These are phyloP conservation scores for Digitaria exilis DNA, from an alignment of 202 grass and related monocot species.

Conservation along the genomic window DNA sequence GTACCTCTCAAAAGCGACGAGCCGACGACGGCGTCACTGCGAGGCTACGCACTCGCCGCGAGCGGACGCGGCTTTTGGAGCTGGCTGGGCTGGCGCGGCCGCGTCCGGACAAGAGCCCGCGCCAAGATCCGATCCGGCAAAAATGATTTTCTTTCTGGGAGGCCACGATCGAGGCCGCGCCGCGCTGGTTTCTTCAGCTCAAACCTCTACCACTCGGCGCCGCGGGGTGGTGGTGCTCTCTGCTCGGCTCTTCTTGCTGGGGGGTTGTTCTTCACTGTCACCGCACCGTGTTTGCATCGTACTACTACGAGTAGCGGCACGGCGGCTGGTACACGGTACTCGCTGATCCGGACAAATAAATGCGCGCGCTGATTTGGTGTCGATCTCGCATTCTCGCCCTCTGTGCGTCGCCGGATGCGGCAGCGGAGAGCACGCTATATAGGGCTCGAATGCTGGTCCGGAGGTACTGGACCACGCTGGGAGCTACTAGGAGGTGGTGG, in stretches of 20 bases:
- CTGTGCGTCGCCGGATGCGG: not conserved
- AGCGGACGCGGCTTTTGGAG: constrained; percentile 39
- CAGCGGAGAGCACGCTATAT: not conserved
- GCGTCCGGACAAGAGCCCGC: constrained; percentile 14
- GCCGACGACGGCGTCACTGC: not conserved
- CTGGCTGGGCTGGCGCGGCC: not conserved
- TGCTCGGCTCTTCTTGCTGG: not conserved
- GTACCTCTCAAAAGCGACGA: constrained; percentile 12
- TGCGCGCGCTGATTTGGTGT: no score
- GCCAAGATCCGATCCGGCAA: constrained; percentile 55
- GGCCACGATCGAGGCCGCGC: not conserved
- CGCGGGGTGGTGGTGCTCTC: not conserved
- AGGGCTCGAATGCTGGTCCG: constrained; percentile 2
- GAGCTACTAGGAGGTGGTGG: not conserved
- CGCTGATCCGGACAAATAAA: constrained; percentile 27
- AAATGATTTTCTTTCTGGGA: not conserved
- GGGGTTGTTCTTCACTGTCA: not conserved
- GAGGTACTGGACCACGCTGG: not conserved
- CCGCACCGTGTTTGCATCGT: not conserved
- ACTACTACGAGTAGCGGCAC: not conserved
- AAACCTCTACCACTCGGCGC: not conserved
- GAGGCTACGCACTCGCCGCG: not conserved
- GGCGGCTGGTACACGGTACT: not conserved
- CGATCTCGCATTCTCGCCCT: not conserved
- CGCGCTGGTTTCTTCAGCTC: not conserved